A percentile compares a stretch with the other conserved stretches of the same genome.
These are phyloP conservation scores for Mycena latifolia DNA, from an alignment of 768 basidiomycete species.

Conservation along the genomic window DNA sequence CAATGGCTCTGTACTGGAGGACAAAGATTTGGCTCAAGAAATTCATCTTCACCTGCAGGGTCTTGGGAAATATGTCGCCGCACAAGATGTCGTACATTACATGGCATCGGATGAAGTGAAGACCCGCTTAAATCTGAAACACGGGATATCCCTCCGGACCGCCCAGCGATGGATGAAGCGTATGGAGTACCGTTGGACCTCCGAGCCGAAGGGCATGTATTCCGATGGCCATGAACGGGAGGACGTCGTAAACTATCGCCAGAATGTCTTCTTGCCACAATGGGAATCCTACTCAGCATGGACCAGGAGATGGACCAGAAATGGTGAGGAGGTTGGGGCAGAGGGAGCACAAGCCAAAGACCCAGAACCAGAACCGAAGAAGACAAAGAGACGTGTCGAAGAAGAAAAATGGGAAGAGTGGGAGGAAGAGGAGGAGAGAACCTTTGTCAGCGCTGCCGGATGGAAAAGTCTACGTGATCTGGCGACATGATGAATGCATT, in stretches of 20 bases:
- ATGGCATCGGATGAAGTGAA: constrained; percentile 22
- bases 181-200: constrained; percentile 44
- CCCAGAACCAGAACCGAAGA: too few species aligned
- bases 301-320: constrained; percentile 22
- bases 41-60: not conserved
- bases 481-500: constrained; percentile 47
- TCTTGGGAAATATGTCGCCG: not conserved
- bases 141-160: constrained; percentile 37
- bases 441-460: constrained; percentile 3
- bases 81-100: constrained; percentile 23
- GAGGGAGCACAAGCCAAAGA: too few species aligned
- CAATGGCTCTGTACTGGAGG: not conserved
- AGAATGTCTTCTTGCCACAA: constrained; percentile 39
- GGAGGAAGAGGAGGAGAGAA: not conserved
- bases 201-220: constrained; percentile 40
- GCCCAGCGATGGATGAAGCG: constrained; percentile 47
- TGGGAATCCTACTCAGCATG: constrained; percentile 30
- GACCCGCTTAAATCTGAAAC: constrained; percentile 24
- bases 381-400: not conserved
- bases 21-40: constrained; percentile 6
- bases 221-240: constrained; percentile 45
- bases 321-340: too few species aligned
- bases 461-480: constrained; percentile 35
- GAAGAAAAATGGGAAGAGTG: too few species aligned
- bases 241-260: constrained; percentile 48